Percentiles rank a stretch among this genome's conserved stretches.
These are phyloP conservation scores for Pestalotiopsis sp. DNA, from an alignment of 2,329 filamentous ascomycete species.

Conservation along the genomic window DNA sequence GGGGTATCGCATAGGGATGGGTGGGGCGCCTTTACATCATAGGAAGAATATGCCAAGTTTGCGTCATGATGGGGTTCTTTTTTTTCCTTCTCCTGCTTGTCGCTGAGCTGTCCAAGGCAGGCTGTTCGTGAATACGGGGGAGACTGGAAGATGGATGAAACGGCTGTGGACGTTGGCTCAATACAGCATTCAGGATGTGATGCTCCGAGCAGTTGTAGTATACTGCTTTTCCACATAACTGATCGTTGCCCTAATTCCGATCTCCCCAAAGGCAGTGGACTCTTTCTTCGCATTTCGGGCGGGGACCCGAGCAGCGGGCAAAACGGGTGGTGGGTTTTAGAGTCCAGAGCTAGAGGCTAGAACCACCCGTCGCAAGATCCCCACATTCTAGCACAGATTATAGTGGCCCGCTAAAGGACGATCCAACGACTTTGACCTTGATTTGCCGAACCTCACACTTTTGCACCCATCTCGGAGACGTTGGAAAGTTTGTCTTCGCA, in stretches of 20 bases:
- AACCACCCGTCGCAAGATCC: neutral
- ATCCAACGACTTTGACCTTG: neutral
- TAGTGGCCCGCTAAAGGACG: neutral
- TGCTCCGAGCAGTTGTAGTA: neutral
- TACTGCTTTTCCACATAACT: neutral
- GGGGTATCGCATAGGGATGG: neutral
- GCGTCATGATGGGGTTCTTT: slow-evolving; percentile 7
- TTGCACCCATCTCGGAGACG: neutral
- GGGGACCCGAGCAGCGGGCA: neutral
- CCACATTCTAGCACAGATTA: neutral
- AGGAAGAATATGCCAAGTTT: slow-evolving; percentile 1
- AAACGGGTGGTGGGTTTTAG: too few relatives aligned
- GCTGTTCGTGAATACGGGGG: neutral
- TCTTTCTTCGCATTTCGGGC: neutral
- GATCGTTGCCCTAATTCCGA: neutral
- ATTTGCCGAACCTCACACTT: neutral
- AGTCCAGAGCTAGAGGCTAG: neutral
- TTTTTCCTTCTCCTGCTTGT: neutral
- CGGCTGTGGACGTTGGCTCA: neutral
- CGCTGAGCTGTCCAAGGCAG: neutral
- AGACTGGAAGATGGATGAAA: neutral
- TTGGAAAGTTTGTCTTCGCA: neutral
- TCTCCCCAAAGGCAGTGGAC: neutral
- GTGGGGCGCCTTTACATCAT: slow-evolving; percentile 7
- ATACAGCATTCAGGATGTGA: neutral